Conservation (phyloP, 2,329 filamentous ascomycete genomes). For the Colletotrichum sp. region DNA sequence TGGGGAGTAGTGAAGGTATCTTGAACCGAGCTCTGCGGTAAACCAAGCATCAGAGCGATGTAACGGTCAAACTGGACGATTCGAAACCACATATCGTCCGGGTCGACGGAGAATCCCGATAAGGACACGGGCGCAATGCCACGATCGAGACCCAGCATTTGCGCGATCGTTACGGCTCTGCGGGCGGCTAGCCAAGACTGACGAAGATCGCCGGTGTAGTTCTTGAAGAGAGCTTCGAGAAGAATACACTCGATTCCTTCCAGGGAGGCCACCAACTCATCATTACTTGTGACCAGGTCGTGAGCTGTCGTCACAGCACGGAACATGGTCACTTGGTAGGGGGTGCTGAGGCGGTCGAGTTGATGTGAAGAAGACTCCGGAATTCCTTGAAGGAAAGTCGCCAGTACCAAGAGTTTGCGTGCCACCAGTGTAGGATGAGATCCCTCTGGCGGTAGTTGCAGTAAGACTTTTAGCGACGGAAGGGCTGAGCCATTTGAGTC, state of each 20-base stretch:
- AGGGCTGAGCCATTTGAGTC: neutral
- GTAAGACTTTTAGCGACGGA: neutral
- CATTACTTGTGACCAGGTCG: slow-evolving; percentile 47
- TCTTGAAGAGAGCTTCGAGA: slow-evolving; percentile 50
- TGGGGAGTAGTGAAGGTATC: neutral
- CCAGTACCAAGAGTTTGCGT: slow-evolving; percentile 42
- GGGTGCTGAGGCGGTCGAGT: slow-evolving; percentile 17
- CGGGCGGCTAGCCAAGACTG: slow-evolving; percentile 50
- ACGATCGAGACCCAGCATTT: slow-evolving; percentile 42
- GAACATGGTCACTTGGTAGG: slow-evolving; percentile 29
- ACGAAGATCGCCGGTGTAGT: slow-evolving; percentile 51
- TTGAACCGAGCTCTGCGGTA: slow-evolving; percentile 35
- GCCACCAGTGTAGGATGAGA: slow-evolving; percentile 44
- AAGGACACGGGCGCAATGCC: neutral
- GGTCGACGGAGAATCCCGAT: neutral
- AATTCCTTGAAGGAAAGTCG: slow-evolving; percentile 36
- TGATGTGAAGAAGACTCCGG: neutral
- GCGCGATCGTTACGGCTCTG: slow-evolving; percentile 48
- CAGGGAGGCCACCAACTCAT: slow-evolving; percentile 47
- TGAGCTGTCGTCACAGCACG: slow-evolving; percentile 32
- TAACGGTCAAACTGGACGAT: slow-evolving; percentile 41
- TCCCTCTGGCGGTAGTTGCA: neutral
- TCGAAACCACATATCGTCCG: slow-evolving; percentile 38
- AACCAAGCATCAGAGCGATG: slow-evolving; percentile 43
- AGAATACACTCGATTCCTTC: slow-evolving; percentile 58